These are phyloP conservation scores for Paramecium bursaria DNA, from an alignment of 73 alveolate species.

Conservation along the genomic window DNA sequence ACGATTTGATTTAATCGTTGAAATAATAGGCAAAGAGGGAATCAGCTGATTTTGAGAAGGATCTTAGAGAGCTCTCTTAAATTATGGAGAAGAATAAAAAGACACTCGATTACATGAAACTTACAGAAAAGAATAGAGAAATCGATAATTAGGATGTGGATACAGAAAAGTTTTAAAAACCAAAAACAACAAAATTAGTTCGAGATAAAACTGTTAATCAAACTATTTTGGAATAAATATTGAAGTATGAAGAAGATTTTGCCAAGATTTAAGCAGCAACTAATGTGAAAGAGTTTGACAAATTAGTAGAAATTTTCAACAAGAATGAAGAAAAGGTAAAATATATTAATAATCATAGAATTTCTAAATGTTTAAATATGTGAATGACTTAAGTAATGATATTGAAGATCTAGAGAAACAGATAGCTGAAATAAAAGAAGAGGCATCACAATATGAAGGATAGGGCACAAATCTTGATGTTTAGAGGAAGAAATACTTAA, in stretches of 20 bases:
- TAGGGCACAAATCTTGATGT: conserved; percentile 70
- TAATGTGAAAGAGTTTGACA: conserved; percentile 85
- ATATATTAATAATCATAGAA: conserved; percentile 34
- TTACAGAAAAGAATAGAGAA: conserved; percentile 67
- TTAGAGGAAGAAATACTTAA: conserved; percentile 68
- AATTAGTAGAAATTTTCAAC: conserved; percentile 80
- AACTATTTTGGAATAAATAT: conserved; percentile 74
- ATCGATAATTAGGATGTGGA: conserved; percentile 33
- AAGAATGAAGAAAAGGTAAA: conserved; percentile 83
- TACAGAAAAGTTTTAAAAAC: conserved; percentile 65
- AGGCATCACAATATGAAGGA: conserved; percentile 73
- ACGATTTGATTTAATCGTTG: conserved; percentile 89
- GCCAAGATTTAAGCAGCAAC: conserved; percentile 93
- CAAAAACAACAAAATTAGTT: conserved; percentile 60
- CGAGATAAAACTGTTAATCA: conserved; percentile 72
- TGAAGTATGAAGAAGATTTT: conserved; percentile 90
- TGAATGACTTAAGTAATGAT: conserved; percentile 83
- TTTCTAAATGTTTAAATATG: conserved; percentile 80
- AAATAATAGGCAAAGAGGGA: conserved; percentile 94
- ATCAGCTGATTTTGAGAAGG: conserved; percentile 91
- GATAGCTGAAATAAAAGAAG: conserved; percentile 75
- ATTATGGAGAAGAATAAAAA: conserved; percentile 67
- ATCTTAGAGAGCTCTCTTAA: conserved; percentile 62
- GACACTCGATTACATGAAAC: conserved; percentile 62
- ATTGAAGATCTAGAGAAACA: conserved; percentile 87